phyloP scores from a whole-genome alignment of 2,329 filamentous ascomycete species.

The Colletotrichum limetticola region DNA sequence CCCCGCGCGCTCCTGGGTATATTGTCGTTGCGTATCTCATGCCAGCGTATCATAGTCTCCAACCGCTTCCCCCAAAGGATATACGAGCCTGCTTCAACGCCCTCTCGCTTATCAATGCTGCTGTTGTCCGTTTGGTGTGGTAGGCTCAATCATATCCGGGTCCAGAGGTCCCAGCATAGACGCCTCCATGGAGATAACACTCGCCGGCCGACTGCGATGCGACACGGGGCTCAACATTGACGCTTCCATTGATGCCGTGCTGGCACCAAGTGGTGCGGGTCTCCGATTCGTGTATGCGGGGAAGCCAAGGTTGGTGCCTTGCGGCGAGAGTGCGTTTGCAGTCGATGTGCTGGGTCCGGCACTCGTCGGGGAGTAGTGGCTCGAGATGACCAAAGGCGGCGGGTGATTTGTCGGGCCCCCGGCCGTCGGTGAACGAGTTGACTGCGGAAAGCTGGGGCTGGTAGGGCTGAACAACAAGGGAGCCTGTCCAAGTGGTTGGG shows the following conservation, averaged over 20 bases:
- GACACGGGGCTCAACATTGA: conserved; percentile 30
- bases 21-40: conserved; percentile 33
- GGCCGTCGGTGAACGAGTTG: conserved; percentile 16
- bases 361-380: conserved; percentile 22
- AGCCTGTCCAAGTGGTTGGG: conserved; percentile 28
- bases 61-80: background rate
- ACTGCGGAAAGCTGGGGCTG: conserved; percentile 22
- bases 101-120: conserved; percentile 18
- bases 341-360: conserved; percentile 15
- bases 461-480: conserved; percentile 28
- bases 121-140: conserved; percentile 17
- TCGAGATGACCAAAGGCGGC: conserved; percentile 27
- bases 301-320: conserved; percentile 33
- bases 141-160: conserved; percentile 2
- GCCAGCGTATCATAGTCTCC: conserved; percentile 20
- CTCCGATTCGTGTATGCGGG: conserved; percentile 26
- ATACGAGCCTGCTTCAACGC: background rate
- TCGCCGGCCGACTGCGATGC: conserved; percentile 26
- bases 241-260: conserved; percentile 34
- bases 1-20: conserved; percentile 33
- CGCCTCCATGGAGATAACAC: conserved; percentile 32
- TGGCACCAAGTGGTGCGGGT: conserved; percentile 30
- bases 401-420: conserved; percentile 21
- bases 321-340: conserved; percentile 30
- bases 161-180: conserved; percentile 29